A percentile compares a stretch with the other conserved stretches of the same genome.
Evolutionary conservation across 345 rosid species (phyloP).

Genomic region (Erucastrum elatum): DNA sequence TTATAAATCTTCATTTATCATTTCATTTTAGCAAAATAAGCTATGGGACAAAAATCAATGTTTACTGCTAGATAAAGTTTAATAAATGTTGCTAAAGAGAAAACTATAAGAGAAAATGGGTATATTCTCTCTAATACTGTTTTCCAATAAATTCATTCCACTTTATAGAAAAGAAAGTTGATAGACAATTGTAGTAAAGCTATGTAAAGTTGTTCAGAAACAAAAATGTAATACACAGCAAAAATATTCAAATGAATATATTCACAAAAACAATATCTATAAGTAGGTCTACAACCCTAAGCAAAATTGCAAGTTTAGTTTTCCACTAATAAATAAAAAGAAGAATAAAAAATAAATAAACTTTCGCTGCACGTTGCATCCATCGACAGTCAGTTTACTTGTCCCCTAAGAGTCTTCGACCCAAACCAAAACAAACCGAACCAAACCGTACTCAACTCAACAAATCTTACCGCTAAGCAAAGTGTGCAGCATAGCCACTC

Average conservation of each 20-base stretch:
- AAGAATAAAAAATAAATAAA: not conserved
- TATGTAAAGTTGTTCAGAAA: not conserved
- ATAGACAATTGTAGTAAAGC: not conserved
- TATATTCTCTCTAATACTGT: not conserved
- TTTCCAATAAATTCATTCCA: not conserved
- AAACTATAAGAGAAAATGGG: not conserved
- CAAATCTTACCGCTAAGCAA: not conserved
- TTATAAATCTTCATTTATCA: too few relatives aligned
- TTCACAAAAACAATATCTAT: not conserved
- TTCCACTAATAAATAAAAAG: not conserved
- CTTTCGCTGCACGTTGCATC: not conserved
- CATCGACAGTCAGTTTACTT: not conserved
- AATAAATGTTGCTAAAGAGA: not conserved
- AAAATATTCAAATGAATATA: not conserved
- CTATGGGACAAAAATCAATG: too few relatives aligned
- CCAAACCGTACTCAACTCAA: constrained; percentile 12
- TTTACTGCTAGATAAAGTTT: not conserved
- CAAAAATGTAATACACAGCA: not conserved
- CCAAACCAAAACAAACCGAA: constrained; percentile 18
- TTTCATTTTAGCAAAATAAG: too few relatives aligned
- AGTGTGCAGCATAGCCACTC: constrained; percentile 18
- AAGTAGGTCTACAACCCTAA: not conserved
- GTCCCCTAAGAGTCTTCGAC: not conserved
- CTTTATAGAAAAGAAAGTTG: not conserved
- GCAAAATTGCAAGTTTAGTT: not conserved